Evolutionary conservation across 768 basidiomycete species (phyloP).

Genomic region (Dentipellis sp.): DNA sequence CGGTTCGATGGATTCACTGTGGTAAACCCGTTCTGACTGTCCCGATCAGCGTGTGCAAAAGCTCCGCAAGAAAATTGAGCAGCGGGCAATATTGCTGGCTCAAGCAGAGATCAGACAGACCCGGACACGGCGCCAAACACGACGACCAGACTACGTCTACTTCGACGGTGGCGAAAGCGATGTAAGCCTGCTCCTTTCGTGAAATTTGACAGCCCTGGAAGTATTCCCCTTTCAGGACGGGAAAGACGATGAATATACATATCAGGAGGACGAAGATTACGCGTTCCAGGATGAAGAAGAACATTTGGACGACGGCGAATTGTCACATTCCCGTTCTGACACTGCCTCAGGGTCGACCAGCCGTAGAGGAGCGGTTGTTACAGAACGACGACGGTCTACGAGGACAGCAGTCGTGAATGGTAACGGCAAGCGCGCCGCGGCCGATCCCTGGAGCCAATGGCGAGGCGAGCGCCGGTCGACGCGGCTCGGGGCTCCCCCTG

Average conservation of each 20-base stretch:
- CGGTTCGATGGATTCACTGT: no score
- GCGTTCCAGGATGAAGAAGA: slow-evolving; percentile 30
- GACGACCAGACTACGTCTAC: slow-evolving; percentile 77
- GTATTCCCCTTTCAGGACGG: neutral
- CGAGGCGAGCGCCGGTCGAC: slow-evolving; percentile 67
- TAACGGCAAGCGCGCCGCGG: slow-evolving; percentile 42
- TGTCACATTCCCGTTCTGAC: slow-evolving; percentile 20
- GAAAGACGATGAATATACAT: slow-evolving; percentile 47
- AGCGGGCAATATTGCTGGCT: slow-evolving; percentile 51
- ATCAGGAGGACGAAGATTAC: slow-evolving; percentile 44
- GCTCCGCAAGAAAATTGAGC: slow-evolving; percentile 60
- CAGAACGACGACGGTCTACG: slow-evolving; percentile 31
- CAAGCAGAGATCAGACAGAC: slow-evolving; percentile 76
- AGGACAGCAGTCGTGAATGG: slow-evolving; percentile 27
- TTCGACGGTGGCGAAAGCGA: slow-evolving; percentile 56
- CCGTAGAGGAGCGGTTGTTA: slow-evolving; percentile 7
- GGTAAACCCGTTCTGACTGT: neutral
- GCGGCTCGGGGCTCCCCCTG: slow-evolving; percentile 49
- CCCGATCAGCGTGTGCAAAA: slow-evolving; percentile 56
- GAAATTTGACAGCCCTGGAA: neutral
- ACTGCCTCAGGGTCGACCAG: slow-evolving; percentile 9
- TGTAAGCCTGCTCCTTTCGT: slow-evolving; percentile 31
- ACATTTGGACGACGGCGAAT: slow-evolving; percentile 35
- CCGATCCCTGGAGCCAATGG: slow-evolving; percentile 51
- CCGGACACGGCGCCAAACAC: slow-evolving; percentile 63